phyloP scores from a whole-genome alignment of 1,284 basidiomycete genomes.

The Volvariella surrecta region DNA sequence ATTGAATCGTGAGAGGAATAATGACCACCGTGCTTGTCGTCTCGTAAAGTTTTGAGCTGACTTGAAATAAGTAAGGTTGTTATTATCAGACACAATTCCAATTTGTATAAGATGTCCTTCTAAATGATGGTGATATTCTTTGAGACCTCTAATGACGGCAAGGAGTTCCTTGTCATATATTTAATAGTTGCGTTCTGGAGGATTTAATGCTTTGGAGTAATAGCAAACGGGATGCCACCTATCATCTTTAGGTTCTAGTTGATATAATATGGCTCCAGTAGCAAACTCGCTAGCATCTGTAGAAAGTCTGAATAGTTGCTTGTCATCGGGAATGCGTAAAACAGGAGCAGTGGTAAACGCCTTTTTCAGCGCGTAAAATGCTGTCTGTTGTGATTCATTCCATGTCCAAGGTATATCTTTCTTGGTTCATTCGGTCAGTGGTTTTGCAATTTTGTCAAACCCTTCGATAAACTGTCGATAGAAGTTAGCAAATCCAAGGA shows the following conservation, averaged over 20 bases:
- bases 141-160: too few species aligned
- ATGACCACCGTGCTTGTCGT: constrained; percentile 32
- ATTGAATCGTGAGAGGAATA: constrained; percentile 24
- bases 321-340: constrained; percentile 8
- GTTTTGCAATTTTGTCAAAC: constrained; percentile 19
- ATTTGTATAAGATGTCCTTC: constrained; percentile 13
- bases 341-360: constrained; percentile 8
- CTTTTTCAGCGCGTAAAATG: background rate
- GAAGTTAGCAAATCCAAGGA: constrained; percentile 18
- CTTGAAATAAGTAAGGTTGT: constrained; percentile 32
- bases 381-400: constrained; percentile 1
- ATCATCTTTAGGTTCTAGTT: constrained; percentile 9
- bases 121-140: too few species aligned
- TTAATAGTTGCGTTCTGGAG: constrained; percentile 18
- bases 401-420: constrained; percentile 9
- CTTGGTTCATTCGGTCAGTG: constrained; percentile 12
- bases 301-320: constrained; percentile 11
- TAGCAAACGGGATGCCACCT: constrained; percentile 17
- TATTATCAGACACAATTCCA: constrained; percentile 31
- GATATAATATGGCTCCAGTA: constrained; percentile 15
- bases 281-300: constrained; percentile 17
- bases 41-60: constrained; percentile 23
- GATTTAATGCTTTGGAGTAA: constrained; percentile 15
- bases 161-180: too few species aligned
- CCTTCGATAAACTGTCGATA: constrained; percentile 28